A percentile compares a stretch with the other conserved stretches of the same genome.
phyloP scores from a whole-genome alignment of 495 filamentous ascomycete species.

The Tuber aestivum region DNA sequence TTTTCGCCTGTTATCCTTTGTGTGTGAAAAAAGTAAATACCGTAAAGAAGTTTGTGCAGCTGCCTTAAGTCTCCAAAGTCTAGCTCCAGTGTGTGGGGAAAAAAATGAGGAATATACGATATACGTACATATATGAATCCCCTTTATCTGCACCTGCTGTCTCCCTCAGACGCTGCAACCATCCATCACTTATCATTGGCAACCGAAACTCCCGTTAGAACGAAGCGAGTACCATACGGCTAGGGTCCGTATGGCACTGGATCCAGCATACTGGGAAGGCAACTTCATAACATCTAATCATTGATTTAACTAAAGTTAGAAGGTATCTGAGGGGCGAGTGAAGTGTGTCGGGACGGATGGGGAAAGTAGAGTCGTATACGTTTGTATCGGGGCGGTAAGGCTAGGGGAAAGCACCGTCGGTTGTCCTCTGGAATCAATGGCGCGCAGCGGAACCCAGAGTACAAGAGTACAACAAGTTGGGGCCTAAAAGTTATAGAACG shows the following conservation, averaged over 20 bases:
- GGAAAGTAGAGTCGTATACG: neutral
- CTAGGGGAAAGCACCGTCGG: neutral
- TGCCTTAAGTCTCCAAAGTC: neutral
- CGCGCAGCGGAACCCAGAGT: neutral
- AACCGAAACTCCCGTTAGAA: neutral
- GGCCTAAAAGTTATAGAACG: neutral
- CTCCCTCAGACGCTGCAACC: neutral
- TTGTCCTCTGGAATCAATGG: neutral
- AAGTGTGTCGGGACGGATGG: neutral
- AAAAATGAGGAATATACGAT: neutral
- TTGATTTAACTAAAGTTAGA: neutral
- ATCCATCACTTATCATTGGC: neutral
- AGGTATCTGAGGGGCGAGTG: neutral
- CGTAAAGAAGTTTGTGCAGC: neutral
- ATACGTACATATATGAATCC: neutral
- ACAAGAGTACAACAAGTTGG: neutral
- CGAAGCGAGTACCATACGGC: neutral
- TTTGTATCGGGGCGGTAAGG: neutral
- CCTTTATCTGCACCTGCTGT: neutral
- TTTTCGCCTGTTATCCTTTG: conserved; percentile 14
- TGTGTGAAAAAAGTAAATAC: neutral
- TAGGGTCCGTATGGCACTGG: neutral
- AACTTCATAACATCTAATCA: neutral
- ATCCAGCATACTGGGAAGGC: neutral
- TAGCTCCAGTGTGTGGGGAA: conserved; percentile 16